These are phyloP conservation scores for Rhizophlyctis rosea DNA, from an alignment of 192 early-diverging fungal genomes.

Conservation along the genomic window DNA sequence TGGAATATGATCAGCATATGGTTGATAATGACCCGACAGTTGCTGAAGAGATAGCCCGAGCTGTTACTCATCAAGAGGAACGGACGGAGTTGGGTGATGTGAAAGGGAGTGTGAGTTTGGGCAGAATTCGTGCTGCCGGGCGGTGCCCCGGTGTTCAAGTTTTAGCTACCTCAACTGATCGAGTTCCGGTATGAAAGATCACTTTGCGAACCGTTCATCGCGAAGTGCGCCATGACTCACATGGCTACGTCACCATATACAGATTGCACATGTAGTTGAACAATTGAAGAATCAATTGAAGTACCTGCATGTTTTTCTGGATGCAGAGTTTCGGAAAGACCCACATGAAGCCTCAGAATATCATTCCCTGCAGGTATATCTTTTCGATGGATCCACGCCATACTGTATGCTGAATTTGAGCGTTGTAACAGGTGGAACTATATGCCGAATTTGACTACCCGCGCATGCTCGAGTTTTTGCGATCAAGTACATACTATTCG, in stretches of 20 bases:
- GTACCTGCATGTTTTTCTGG: conserved; percentile 86
- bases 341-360: conserved; percentile 28
- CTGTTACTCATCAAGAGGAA: conserved; percentile 7
- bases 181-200: conserved; percentile 61
- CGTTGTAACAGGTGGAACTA: conserved; percentile 61
- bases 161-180: conserved; percentile 80
- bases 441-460: conserved; percentile 84
- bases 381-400: conserved; percentile 10
- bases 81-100: conserved; percentile 3
- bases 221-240: background rate
- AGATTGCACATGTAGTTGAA: conserved; percentile 49
- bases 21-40: conserved; percentile 2
- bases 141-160: conserved; percentile 65
- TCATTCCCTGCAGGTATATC: conserved; percentile 40
- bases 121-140: conserved; percentile 19
- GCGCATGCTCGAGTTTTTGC: conserved; percentile 80
- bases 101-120: conserved; percentile 18
- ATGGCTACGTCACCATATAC: too few species aligned
- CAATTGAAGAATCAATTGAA: conserved; percentile 58
- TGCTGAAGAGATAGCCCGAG: conserved; percentile 1
- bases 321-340: conserved; percentile 78
- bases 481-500: conserved; percentile 71
- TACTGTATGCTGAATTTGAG: conserved; percentile 26
- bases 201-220: background rate
- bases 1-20: conserved; percentile 74